Evolutionary conservation across 169 alveolate species (phyloP), one percentile per base, ranked within the genome.

Genomic region (Plasmodium chabaudi): DNA sequence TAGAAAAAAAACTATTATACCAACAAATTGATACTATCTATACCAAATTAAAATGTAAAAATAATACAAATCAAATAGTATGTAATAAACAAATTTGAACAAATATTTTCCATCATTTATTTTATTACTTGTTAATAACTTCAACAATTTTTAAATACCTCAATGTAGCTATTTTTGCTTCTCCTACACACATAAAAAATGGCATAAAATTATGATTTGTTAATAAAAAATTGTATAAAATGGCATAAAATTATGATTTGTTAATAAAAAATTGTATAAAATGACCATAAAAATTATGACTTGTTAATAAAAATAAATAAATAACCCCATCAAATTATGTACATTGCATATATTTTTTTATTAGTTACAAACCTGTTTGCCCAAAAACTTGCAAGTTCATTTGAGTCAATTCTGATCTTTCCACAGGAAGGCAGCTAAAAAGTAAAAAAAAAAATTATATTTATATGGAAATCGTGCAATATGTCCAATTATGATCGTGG

Each of bases 341-440:
- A 51, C n/a, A 44, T 13, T 15, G 4, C 21, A 63, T 15, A 51
- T 51, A 15, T 70, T 25, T 53, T 51, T 70, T 19, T 51, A 15
- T 46, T 19, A 19, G 39, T 15, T 7, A 68, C 34, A 64, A 61
- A 75, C 90, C 90, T 67, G 90, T 82, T 70, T 82, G 90, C 56
- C 90, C 90, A 42, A 67, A 82, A 47, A 82, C 90, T 60, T 82
- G 90, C 65, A 82, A 70, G 56, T 82, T 82, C 90, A 82, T 82
- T 60, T 67, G 79, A 34, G 59, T 49, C 13, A 82, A 44, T 49
- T 82, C 90, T 39, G 84, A 64, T 60, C 42, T 82, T 65, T 82
- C 90, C 57, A 82, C 82, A 17, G 90, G 79, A 34, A 53, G 51
- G 63, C 90, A 82, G 19, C 90, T 82, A 60, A 27, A 59, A 19